Evolutionary conservation across 345 rosid genomes (phyloP).

Genomic region (Cardamine occulta): DNA sequence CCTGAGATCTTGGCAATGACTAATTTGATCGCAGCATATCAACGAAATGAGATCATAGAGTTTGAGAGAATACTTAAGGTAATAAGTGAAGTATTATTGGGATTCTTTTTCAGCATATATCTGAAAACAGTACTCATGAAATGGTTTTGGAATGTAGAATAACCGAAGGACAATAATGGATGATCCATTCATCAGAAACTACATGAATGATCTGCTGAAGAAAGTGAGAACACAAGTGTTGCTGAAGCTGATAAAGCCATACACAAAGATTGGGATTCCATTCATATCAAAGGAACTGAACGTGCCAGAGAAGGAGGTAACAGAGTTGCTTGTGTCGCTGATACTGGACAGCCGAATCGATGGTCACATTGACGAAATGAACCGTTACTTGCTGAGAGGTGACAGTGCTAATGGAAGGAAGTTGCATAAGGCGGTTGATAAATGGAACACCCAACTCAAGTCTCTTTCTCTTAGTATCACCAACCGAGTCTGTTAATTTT

Average conservation of each 20-base stretch:
- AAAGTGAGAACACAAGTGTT: constrained; percentile 97
- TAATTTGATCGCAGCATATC: constrained; percentile 95
- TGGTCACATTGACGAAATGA: constrained; percentile 98
- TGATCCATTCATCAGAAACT: constrained; percentile 92
- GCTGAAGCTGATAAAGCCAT: constrained; percentile 96
- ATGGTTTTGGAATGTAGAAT: constrained; percentile 55
- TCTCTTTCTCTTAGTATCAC: constrained; percentile 69
- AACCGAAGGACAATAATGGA: constrained; percentile 97
- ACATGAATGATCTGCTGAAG: constrained; percentile 95
- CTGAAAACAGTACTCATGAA: background rate
- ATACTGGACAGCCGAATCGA: constrained; percentile 92
- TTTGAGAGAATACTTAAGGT: constrained; percentile 98
- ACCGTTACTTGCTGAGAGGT: constrained; percentile 84
- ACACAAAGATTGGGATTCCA: constrained; percentile 88
- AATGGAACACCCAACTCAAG: constrained; percentile 93
- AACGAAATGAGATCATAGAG: constrained; percentile 94
- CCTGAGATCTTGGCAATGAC: constrained; percentile 99
- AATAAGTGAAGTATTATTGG: constrained; percentile 15
- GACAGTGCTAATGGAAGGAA: constrained; percentile 97
- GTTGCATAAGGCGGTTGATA: constrained; percentile 83
- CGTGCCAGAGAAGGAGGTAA: constrained; percentile 94
- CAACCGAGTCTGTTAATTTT: constrained; percentile 68
- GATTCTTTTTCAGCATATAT: background rate
- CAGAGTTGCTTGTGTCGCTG: constrained; percentile 83
- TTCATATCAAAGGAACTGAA: constrained; percentile 96